These are phyloP conservation scores for Bacidia rubella DNA, from an alignment of 495 filamentous ascomycete species.

Conservation along the genomic window DNA sequence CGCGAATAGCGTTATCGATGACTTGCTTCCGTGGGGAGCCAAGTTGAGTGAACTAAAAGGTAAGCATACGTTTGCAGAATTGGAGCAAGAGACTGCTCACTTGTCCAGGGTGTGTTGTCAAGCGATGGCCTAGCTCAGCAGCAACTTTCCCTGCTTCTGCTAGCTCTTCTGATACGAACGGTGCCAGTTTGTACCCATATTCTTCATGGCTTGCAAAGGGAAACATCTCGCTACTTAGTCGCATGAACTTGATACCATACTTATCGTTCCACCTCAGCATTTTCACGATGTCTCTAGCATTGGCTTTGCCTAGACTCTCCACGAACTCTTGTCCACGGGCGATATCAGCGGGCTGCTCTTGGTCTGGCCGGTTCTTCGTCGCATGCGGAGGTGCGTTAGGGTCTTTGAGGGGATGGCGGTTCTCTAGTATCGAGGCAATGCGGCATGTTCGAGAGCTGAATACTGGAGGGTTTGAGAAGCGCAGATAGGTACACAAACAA, in stretches of 20 bases:
- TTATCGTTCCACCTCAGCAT: slow-evolving; percentile 88
- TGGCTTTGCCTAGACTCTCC: slow-evolving; percentile 63
- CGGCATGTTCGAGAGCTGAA: slow-evolving; percentile 89
- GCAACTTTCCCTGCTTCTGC: slow-evolving; percentile 64
- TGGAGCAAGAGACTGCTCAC: slow-evolving; percentile 19
- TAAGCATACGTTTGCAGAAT: slow-evolving; percentile 8
- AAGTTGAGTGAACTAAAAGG: slow-evolving; percentile 62
- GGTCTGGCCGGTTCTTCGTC: slow-evolving; percentile 73
- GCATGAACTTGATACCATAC: slow-evolving; percentile 85
- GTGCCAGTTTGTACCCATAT: slow-evolving; percentile 77
- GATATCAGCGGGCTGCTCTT: slow-evolving; percentile 46
- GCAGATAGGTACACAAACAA: slow-evolving; percentile 86
- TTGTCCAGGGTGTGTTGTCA: slow-evolving; percentile 85
- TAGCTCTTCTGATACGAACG: slow-evolving; percentile 70
- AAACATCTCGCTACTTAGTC: slow-evolving; percentile 90
- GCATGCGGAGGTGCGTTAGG: slow-evolving; percentile 63
- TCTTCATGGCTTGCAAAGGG: slow-evolving; percentile 82
- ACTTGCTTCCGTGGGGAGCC: slow-evolving; percentile 67
- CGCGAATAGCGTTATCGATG: slow-evolving; percentile 59
- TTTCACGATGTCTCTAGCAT: slow-evolving; percentile 71
- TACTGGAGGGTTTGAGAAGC: slow-evolving; percentile 68
- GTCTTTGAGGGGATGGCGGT: slow-evolving; percentile 66
- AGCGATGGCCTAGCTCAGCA: slow-evolving; percentile 67
- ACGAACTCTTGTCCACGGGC: slow-evolving; percentile 56
- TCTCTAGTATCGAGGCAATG: slow-evolving; percentile 79